Evolutionary conservation across 108 stramenopile species (phyloP).

Genomic region (Discostella pseudostelligera): DNA sequence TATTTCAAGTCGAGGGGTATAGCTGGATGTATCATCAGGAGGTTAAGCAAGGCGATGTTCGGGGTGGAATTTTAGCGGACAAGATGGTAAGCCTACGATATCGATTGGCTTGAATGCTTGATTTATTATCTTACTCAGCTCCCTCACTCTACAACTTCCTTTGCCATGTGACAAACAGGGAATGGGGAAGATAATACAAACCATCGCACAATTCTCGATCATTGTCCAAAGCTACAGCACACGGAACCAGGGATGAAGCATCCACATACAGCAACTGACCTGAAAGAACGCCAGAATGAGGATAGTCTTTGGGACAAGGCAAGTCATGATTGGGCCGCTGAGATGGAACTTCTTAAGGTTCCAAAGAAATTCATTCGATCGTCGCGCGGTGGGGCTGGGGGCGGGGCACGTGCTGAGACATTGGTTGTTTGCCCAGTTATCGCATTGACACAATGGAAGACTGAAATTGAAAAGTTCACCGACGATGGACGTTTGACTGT

Average conservation of each 20-base stretch:
- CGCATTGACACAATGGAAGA: conserved; percentile 95
- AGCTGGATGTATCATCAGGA: conserved; percentile 95
- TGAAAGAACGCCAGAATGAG: conserved; percentile 51
- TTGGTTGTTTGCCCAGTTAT: conserved; percentile 95
- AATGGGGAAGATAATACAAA: conserved; percentile 91
- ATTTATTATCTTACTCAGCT: too few species aligned
- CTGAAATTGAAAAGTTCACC: conserved; percentile 94
- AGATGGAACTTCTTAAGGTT: conserved; percentile 79
- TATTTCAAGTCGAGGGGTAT: conserved; percentile 95
- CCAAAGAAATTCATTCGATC: conserved; percentile 49
- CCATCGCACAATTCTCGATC: conserved; percentile 90
- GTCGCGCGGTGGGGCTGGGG: conserved; percentile 18
- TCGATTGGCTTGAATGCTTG: neutral
- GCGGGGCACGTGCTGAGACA: conserved; percentile 72
- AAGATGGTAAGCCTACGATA: conserved; percentile 39
- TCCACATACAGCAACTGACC: conserved; percentile 53
- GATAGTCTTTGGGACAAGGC: conserved; percentile 68
- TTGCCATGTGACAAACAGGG: conserved; percentile 6
- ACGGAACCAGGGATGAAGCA: conserved; percentile 65
- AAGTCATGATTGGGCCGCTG: conserved; percentile 60
- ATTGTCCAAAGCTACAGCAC: conserved; percentile 80
- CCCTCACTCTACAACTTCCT: neutral
- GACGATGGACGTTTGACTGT: conserved; percentile 71
- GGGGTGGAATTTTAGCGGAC: conserved; percentile 95
- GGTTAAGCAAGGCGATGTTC: conserved; percentile 49